A percentile compares a stretch with the other conserved stretches of the same genome.
Evolutionary conservation across 257 asterid genomes (phyloP).

Genomic region (Linderniella brevidens): DNA sequence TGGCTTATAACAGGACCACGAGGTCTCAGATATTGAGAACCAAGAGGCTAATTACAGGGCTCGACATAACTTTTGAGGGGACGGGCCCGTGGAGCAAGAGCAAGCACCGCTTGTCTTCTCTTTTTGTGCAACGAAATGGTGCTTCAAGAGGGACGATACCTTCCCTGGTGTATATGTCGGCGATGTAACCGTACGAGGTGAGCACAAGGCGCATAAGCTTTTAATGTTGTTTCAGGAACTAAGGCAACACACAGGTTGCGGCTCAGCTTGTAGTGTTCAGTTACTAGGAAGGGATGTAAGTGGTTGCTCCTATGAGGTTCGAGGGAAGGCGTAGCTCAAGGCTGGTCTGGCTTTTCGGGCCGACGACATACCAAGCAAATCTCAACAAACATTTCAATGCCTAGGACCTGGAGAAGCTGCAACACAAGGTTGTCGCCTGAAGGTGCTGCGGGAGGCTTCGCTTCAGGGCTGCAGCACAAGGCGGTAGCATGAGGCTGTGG

Average conservation of each 20-base stretch:
- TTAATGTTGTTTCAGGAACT: slow-evolving; percentile 84
- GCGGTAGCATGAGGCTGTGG: too few relatives aligned
- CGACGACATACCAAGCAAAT: too few relatives aligned
- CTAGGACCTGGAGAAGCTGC: too few relatives aligned
- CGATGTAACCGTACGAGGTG: slow-evolving; percentile 72
- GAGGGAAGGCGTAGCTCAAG: too few relatives aligned
- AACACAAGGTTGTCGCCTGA: too few relatives aligned
- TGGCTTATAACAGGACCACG: slow-evolving; percentile 49
- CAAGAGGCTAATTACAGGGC: slow-evolving; percentile 41
- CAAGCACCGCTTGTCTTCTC: slow-evolving; percentile 83
- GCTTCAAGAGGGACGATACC: slow-evolving; percentile 96
- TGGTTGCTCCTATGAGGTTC: too few relatives aligned
- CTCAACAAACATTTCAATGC: too few relatives aligned
- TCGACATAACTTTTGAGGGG: slow-evolving; percentile 42
- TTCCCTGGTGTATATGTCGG: slow-evolving; percentile 74
- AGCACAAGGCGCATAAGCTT: slow-evolving; percentile 94
- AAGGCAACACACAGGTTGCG: slow-evolving; percentile 76
- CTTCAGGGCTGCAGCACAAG: too few relatives aligned
- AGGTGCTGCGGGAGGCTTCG: too few relatives aligned
- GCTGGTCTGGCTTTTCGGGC: too few relatives aligned
- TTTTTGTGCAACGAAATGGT: slow-evolving; percentile 68
- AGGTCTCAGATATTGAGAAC: slow-evolving; percentile 36
- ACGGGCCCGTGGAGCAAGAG: slow-evolving; percentile 79
- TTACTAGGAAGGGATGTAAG: too few relatives aligned
- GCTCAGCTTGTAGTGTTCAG: too few relatives aligned